phyloP scores from a whole-genome alignment of 108 stramenopile genomes.

The Skeletonema menzelii region DNA sequence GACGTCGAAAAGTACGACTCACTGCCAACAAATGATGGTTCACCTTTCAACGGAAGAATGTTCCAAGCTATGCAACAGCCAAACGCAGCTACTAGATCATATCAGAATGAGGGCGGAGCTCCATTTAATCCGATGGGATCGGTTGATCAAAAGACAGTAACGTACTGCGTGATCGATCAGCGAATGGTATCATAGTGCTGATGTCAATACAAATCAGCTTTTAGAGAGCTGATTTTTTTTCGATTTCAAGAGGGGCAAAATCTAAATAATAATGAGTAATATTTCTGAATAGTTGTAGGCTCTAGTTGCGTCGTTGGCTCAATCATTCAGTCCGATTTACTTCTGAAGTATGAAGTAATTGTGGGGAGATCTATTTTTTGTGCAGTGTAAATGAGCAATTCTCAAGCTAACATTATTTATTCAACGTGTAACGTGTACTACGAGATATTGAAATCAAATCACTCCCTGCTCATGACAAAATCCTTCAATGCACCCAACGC shows the following conservation, averaged over 20 bases:
- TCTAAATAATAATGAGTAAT: neutral
- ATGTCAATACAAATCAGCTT: neutral
- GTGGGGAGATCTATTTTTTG: neutral
- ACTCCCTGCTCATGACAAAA: constrained; percentile 42
- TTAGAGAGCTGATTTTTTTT: neutral
- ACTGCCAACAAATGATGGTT: constrained; percentile 8
- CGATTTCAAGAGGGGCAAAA: neutral
- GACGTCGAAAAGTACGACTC: constrained; percentile 21
- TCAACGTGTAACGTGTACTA: too few relatives aligned
- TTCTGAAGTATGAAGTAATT: neutral
- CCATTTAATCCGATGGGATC: constrained; percentile 18
- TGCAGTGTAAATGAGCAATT: neutral
- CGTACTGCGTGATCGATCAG: constrained; percentile 83
- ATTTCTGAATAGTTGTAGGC: too few relatives aligned
- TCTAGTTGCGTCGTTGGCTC: too few relatives aligned
- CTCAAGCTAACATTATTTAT: too few relatives aligned
- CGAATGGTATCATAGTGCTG: constrained; percentile 39
- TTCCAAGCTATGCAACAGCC: neutral
- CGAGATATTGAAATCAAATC: neutral
- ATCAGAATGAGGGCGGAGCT: constrained; percentile 19
- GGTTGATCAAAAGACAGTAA: constrained; percentile 60
- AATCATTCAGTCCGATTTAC: neutral
- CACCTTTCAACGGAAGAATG: constrained; percentile 2
- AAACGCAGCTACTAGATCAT: constrained; percentile 2
- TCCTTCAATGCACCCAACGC: constrained; percentile 29